Evolutionary conservation across 2,329 filamentous ascomycete genomes (phyloP), one percentile per base, ranked within the genome.

Genomic region (Aspergillus transmontanensis): DNA sequence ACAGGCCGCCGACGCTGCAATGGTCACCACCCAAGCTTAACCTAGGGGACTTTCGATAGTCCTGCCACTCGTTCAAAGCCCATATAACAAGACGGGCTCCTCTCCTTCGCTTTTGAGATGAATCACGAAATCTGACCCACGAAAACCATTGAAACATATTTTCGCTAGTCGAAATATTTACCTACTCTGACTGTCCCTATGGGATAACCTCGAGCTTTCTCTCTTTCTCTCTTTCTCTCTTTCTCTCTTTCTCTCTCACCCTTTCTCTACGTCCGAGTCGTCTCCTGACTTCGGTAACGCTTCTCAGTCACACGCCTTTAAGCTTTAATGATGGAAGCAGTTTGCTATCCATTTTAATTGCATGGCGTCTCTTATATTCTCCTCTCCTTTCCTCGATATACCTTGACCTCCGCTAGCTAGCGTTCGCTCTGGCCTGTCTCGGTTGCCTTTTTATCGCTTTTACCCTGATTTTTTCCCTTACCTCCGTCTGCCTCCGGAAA

Each of bases 11-110:
- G 21, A 73, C 70, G 57, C 66, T 79, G 62, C 72, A 78, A 64
- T 79, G 76, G 77, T 64, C 73, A 36, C 77, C 76, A 7, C 77
- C 77, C 14, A 72, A 77, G 58, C 65, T 79, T 53, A 75, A 78
- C 56, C 61, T 78, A 50, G 70, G 68, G 59, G 69, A 75, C 34
- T 66, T 76, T 23, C 68, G 67, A 23, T 75, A 72, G 64, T 41
- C 32, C 58, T 41, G 51, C 23, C 39, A 45, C n/a, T 63, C 34
- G n/a, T 61, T 39, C 32, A 55, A 7, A 34, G 57, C 58, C 51
- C 23, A 12, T n/a, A 3, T 26, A 16, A 51, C 43, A 28, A 26
- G 14, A 34, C 28, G 28, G 36, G n/a, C n/a, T 34, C n/a, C 53
- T 46, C 26, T 57, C 12, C 56, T 63, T 46, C 28, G 43, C 28